Evolutionary conservation across 202 grass and related monocot genomes (phyloP).

Genomic region (Zoysia matrella): DNA sequence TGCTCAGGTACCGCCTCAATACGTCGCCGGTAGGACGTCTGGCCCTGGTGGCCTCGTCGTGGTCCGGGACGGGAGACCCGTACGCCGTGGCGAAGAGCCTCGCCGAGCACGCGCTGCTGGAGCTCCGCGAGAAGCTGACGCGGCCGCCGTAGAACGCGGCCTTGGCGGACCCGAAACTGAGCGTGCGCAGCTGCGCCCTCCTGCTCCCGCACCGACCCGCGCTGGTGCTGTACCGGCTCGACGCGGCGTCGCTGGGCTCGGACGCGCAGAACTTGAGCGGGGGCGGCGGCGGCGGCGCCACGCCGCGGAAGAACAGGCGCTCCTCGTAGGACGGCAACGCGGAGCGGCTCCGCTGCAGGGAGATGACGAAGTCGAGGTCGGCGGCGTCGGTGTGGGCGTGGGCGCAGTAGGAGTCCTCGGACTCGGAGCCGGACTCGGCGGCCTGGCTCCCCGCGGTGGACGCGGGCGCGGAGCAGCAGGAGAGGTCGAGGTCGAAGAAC

Average conservation of each 20-base stretch:
- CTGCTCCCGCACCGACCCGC: neutral
- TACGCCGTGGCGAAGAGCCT: constrained; percentile 43
- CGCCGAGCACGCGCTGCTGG: no score
- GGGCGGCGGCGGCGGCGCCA: neutral
- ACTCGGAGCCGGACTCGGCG: constrained; percentile 53
- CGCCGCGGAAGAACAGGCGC: constrained; percentile 34
- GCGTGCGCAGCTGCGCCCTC: constrained; percentile 39
- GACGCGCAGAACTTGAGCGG: constrained; percentile 18
- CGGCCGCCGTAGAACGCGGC: no score
- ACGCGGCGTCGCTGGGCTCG: constrained; percentile 23
- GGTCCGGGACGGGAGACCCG: constrained; percentile 33
- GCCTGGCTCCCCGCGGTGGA: constrained; percentile 29
- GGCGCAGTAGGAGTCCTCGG: constrained; percentile 41
- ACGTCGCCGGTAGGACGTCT: constrained; percentile 39
- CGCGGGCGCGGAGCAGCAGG: constrained; percentile 34
- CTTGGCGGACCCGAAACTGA: constrained; percentile 59
- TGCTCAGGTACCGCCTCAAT: constrained; percentile 68
- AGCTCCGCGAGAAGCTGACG: no score
- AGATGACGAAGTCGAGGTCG: neutral
- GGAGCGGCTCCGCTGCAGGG: constrained; percentile 40
- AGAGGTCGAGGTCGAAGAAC: neutral
- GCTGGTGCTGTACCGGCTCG: constrained; percentile 27
- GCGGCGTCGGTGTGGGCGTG: neutral
- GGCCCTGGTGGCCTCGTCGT: constrained; percentile 7
- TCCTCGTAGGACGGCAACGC: constrained; percentile 35